Percentiles rank a stretch among this genome's conserved stretches.
These are phyloP conservation scores for Boletus rufocinnamomeus DNA, from an alignment of 768 basidiomycete genomes.

Conservation along the genomic window DNA sequence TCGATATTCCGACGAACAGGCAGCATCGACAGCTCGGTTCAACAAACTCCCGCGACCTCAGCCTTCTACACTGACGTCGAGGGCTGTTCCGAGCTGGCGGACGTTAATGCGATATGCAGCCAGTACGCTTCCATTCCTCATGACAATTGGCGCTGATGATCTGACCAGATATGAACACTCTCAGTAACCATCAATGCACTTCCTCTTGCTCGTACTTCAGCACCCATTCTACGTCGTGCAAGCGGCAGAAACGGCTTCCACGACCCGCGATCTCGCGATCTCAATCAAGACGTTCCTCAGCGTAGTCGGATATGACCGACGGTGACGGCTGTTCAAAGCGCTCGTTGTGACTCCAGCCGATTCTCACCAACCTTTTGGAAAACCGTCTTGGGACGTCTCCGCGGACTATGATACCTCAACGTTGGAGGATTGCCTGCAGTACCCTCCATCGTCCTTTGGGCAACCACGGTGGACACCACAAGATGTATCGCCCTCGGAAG, in stretches of 20 bases:
- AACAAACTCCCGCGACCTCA: background rate
- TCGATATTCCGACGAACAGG: background rate
- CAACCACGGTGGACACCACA: too few relatives aligned
- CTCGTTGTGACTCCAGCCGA: too few relatives aligned
- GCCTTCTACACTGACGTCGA: background rate
- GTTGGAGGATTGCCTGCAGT: too few relatives aligned
- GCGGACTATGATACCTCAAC: too few relatives aligned
- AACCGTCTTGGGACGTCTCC: too few relatives aligned
- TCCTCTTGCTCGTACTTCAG: background rate
- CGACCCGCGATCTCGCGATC: background rate
- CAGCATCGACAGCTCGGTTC: too few relatives aligned
- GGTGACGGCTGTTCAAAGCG: too few relatives aligned
- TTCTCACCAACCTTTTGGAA: too few relatives aligned
- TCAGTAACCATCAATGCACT: background rate
- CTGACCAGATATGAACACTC: background rate
- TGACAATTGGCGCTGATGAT: background rate
- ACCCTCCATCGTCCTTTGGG: too few relatives aligned
- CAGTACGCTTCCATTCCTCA: background rate
- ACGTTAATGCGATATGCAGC: background rate
- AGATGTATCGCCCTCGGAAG: too few relatives aligned
- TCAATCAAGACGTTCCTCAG: background rate
- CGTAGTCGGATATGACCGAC: background rate
- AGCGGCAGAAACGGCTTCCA: background rate
- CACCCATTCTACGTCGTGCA: background rate
- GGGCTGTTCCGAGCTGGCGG: background rate